phyloP scores from a whole-genome alignment of 495 filamentous ascomycete species.

The Lasiosphaeria ovina region DNA sequence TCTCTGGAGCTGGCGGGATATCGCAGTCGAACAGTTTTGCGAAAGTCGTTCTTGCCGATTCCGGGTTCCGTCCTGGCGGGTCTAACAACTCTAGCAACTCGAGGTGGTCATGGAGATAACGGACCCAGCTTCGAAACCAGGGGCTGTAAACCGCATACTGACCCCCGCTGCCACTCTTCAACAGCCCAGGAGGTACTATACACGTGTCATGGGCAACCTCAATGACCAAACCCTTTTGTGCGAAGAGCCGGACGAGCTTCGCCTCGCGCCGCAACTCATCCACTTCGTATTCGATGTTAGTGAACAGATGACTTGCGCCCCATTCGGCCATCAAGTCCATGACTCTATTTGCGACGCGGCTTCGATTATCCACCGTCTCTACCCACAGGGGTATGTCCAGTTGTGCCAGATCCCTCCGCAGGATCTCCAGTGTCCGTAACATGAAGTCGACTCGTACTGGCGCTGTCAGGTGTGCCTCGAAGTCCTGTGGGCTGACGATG shows the following conservation, averaged over 20 bases:
- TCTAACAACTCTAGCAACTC: conserved; percentile 61
- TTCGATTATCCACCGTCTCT: conserved; percentile 66
- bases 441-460: conserved; percentile 78
- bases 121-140: conserved; percentile 76
- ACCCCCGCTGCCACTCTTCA: conserved; percentile 62
- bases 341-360: conserved; percentile 60
- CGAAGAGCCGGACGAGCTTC: conserved; percentile 56
- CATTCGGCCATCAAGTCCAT: conserved; percentile 67
- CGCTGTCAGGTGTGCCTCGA: conserved; percentile 74
- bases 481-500: conserved; percentile 81
- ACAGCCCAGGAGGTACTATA: conserved; percentile 68
- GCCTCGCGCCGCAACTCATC: conserved; percentile 75
- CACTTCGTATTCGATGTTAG: conserved; percentile 76
- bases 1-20: conserved; percentile 63
- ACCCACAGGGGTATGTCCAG: conserved; percentile 79
- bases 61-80: conserved; percentile 60
- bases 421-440: conserved; percentile 60
- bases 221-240: conserved; percentile 61
- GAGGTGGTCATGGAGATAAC: conserved; percentile 65
- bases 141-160: conserved; percentile 85
- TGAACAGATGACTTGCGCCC: conserved; percentile 70
- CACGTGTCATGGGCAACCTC: conserved; percentile 74
- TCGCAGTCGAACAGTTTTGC: conserved; percentile 58
- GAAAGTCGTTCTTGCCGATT: conserved; percentile 50
- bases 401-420: conserved; percentile 64